Evolutionary conservation across 164 flowering plant species (phyloP), one percentile per base, ranked within the genome.

Genomic region (Euptelea pleiosperma): DNA sequence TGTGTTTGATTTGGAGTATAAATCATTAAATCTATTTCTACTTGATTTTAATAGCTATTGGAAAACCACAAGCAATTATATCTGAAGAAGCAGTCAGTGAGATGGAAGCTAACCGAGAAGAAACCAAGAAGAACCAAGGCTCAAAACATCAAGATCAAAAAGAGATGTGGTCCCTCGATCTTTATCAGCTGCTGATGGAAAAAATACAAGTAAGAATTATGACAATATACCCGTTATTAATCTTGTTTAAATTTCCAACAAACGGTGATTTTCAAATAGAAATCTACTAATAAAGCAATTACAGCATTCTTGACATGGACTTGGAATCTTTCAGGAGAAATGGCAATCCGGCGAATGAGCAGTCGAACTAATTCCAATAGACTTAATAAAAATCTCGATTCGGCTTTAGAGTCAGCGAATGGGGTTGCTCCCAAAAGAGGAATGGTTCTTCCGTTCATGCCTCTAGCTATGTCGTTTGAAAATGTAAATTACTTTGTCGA

Each of bases 371-470:
- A 64, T 64, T 39, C 70, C 8, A 64, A 60, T 44, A 79, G 75
- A 42, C 41, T 65, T 29, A 62, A 58, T 54, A 61, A 79, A 65
- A 78, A 75, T 65, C 66, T 57, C 26, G 75, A 79, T 68, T 49
- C 74, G n/a, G 43, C 70, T 52, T 72, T 79, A 9, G 90, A 81
- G 44, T 62, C 65, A 7, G 84, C 82, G 7, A 65, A 64, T 28
- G 92, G 86, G 4, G 77, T 84, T 54, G 83, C 86, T 47, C 81
- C 95, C 6, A 86, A 80, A 73, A 83, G 85, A 83, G 99, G 97
- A 73, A 94, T 94, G 97, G 86, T 89, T 68, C 91, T 94, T 55
- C 99, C 99, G 3, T 89, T 92, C 60, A 74, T 76, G 46, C 91
- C 95, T 7, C 77, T 89, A 8, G 81, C 96, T 15, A 88, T 92